Percentiles rank a stretch among this genome's conserved stretches.
phyloP scores from a whole-genome alignment of 1,284 basidiomycete species.

The Ustilago vetiveriae region DNA sequence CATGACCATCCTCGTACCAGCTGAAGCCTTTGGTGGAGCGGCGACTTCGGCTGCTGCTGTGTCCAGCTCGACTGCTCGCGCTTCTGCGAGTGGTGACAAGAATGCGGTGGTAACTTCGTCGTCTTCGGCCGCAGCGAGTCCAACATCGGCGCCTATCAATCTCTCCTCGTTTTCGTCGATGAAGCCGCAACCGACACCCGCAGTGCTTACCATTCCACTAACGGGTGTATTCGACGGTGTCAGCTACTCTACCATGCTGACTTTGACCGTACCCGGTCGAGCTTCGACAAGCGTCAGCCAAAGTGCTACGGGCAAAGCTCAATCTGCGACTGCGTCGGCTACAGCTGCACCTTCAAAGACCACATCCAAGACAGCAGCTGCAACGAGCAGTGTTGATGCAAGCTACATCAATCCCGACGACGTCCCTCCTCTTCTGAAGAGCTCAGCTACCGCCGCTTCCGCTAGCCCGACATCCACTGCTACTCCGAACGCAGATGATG shows the following conservation, averaged over 20 bases:
- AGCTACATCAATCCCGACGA: constrained; percentile 22
- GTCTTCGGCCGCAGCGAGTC: neutral
- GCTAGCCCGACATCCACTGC: neutral
- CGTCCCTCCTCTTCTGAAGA: constrained; percentile 26
- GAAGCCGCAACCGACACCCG: constrained; percentile 3
- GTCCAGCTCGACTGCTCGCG: constrained; percentile 5
- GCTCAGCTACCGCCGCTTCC: neutral
- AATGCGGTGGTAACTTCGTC: neutral
- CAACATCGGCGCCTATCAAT: constrained; percentile 18
- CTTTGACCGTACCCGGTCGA: constrained; percentile 17
- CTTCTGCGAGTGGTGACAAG: constrained; percentile 9
- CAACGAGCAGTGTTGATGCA: constrained; percentile 7
- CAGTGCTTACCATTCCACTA: constrained; percentile 26
- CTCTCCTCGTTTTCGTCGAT: constrained; percentile 30
- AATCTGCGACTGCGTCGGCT: constrained; percentile 2
- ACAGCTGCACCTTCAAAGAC: constrained; percentile 12
- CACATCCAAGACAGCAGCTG: neutral
- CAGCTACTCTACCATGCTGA: constrained; percentile 37
- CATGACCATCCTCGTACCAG: constrained; percentile 45
- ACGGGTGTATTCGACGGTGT: constrained; percentile 32
- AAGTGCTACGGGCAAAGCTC: constrained; percentile 6
- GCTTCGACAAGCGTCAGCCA: neutral
- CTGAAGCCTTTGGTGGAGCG: constrained; percentile 27
- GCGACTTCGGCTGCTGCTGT: constrained; percentile 12
- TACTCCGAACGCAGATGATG: neutral